These are phyloP conservation scores for Metarhizium album DNA, from an alignment of 2,329 filamentous ascomycete genomes.

Conservation along the genomic window DNA sequence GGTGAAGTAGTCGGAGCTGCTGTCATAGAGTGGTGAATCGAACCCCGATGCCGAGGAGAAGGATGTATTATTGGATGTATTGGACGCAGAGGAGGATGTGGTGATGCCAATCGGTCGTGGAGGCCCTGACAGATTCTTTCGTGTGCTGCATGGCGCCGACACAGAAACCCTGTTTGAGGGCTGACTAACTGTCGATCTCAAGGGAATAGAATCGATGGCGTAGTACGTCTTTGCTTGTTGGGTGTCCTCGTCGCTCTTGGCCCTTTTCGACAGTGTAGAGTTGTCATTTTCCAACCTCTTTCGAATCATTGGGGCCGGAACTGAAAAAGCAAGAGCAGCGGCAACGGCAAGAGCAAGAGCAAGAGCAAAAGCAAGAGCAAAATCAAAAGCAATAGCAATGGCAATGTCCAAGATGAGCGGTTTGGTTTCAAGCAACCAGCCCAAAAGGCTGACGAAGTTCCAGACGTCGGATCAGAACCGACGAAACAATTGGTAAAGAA, in stretches of 20 bases:
- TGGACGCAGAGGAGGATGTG: neutral
- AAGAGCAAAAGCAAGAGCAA: neutral
- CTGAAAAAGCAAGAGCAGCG: neutral
- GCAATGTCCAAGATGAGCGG: neutral
- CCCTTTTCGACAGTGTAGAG: conserved; percentile 2
- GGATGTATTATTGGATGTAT: neutral
- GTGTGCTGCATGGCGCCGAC: neutral
- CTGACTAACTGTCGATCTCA: neutral
- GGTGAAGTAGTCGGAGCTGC: conserved; percentile 10
- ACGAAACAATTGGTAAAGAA: neutral
- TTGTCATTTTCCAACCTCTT: conserved; percentile 1
- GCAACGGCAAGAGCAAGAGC: neutral
- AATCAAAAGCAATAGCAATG: neutral
- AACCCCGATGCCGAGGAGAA: neutral
- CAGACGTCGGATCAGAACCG: neutral
- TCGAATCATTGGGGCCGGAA: conserved; percentile 5
- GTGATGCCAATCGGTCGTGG: neutral
- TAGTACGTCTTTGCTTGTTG: conserved; percentile 4
- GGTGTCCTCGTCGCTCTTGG: conserved; percentile 4
- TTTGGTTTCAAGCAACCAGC: neutral
- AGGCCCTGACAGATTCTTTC: neutral
- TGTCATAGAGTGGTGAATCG: neutral
- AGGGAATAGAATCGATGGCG: conserved; percentile 4
- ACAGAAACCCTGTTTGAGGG: neutral
- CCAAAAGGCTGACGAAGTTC: neutral